Evolutionary conservation across 2,329 filamentous ascomycete genomes (phyloP).

Genomic region (Biscogniauxia sp.): DNA sequence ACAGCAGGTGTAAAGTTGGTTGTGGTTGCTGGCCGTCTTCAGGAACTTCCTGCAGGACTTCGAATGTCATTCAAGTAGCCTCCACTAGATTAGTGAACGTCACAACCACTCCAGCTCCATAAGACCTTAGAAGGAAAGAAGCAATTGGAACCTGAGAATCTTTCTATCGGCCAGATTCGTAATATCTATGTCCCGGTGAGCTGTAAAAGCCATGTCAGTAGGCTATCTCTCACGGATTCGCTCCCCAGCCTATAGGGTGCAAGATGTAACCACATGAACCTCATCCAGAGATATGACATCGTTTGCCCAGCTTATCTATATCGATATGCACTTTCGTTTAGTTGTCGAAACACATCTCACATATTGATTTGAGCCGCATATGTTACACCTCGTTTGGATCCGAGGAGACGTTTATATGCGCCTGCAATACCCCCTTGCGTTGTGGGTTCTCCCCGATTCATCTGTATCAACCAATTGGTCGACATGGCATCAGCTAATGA

Average conservation of each 20-base stretch:
- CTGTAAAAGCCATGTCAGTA: background rate
- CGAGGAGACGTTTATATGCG: background rate
- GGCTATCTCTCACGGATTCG: background rate
- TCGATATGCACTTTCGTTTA: background rate
- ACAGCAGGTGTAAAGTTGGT: no score
- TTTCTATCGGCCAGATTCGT: background rate
- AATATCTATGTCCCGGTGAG: background rate
- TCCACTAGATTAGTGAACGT: no score
- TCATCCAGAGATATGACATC: background rate
- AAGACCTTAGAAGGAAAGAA: no score
- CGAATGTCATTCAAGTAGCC: no score
- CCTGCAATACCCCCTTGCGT: background rate
- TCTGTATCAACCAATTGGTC: no score
- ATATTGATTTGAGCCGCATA: background rate
- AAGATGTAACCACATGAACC: slow-evolving; percentile 1
- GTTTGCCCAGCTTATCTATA: background rate
- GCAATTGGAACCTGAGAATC: no score
- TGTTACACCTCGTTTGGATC: background rate
- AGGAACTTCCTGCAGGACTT: no score
- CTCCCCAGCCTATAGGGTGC: background rate
- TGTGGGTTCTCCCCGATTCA: no score
- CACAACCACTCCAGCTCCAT: no score
- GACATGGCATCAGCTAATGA: background rate
- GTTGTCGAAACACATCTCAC: background rate
- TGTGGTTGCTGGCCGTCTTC: no score